Base-by-base conservation (phyloP, 768 basidiomycete genomes). In the Suillus occidentalis region DNA sequence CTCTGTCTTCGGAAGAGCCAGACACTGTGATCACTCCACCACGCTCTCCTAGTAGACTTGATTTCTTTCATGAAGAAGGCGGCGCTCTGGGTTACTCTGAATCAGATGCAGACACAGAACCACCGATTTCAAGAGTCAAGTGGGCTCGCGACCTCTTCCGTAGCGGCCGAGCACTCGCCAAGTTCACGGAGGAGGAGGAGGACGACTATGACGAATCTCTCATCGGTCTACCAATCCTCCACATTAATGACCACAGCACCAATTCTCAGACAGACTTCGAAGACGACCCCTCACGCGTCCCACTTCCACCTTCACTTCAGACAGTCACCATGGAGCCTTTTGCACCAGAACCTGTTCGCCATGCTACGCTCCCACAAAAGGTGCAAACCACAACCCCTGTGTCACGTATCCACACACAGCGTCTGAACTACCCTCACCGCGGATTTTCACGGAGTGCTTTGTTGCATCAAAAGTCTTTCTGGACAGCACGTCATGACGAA, bases 371-470 rank as follows among this genome's bases (percentile, higher is more conserved):
- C 36, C 65, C 63, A 40, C 42, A 58, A 18, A 59, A 59, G 18
- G 6, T 22, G 47, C 64, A 52, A 50, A 66, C 63, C 18, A n/a
- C 37, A 55, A 16, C 50, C 13, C 63, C 34, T 34, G 64, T 66
- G 18, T 47, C 53, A 59, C 68, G 62, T 28, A 43, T 36, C 65
- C 52, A 72, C 50, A 42, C 61, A 62, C 75, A 75, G 69, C 82
- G 83, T 34, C 83, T 83, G 66, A 70, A 75, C 39, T 86, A 85
- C 67, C 70, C 72, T 7, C 81, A 91, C 66, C 89, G 85, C 70
- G 89, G 89, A 2, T 81, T 87, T 67, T 90, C 89, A 14, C 83
- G 84, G 20, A 84, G 82, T 65, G 85, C 86, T 2, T 80, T 91
- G 42, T 75, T 80, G 16, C 83, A 89, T 69, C 74, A 84, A 67